Evolutionary conservation across 192 early-diverging fungal species (phyloP).

Genomic region (Coemansia sp.): DNA sequence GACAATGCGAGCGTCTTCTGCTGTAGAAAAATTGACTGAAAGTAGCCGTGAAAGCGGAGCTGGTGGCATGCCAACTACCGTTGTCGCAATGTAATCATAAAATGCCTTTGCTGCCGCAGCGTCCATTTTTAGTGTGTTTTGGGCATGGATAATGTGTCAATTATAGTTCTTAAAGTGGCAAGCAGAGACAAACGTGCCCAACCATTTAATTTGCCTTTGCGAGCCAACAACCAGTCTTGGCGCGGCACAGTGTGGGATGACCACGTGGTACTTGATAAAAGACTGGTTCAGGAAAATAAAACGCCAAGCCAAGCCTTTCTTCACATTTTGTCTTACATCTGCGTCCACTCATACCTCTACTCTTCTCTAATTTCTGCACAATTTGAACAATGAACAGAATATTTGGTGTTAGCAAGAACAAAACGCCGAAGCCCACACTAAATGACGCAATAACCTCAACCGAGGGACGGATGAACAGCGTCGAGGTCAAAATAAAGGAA

Average conservation of each 20-base stretch:
- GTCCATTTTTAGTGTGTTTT: neutral
- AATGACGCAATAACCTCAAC: conserved; percentile 82
- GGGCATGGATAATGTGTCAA: neutral
- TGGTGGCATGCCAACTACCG: conserved; percentile 17
- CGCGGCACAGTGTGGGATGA: neutral
- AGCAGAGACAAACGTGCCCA: conserved; percentile 1
- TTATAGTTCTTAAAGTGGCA: conserved; percentile 5
- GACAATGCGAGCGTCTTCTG: conserved; percentile 16
- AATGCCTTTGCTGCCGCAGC: neutral
- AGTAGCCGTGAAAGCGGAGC: conserved; percentile 22
- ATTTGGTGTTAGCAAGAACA: conserved; percentile 83
- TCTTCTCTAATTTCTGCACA: conserved; percentile 1
- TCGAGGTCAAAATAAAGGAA: conserved; percentile 93
- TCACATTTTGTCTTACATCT: neutral
- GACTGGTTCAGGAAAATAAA: neutral
- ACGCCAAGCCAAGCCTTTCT: no score
- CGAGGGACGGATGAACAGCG: conserved; percentile 78
- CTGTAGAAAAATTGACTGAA: neutral
- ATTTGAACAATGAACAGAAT: conserved; percentile 76
- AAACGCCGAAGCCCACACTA: conserved; percentile 84
- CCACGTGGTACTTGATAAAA: neutral
- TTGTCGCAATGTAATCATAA: conserved; percentile 9
- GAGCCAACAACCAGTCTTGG: conserved; percentile 1
- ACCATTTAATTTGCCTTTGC: neutral
- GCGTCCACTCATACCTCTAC: neutral